phyloP scores from a whole-genome alignment of 352 stramenopile genomes.

The Blastocystis sp. region DNA sequence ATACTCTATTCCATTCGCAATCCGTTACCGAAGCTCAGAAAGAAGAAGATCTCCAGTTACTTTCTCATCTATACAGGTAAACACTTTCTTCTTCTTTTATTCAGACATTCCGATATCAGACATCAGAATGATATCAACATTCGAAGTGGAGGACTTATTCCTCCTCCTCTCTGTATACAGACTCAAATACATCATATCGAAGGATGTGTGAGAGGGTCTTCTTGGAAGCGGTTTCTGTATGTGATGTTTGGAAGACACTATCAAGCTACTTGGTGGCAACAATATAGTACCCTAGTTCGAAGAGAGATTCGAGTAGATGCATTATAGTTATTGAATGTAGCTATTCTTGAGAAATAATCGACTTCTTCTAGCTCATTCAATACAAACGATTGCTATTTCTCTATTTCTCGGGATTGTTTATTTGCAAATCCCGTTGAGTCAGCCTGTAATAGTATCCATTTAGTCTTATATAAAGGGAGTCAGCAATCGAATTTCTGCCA shows the following conservation, averaged over 20 bases:
- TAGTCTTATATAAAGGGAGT: neutral
- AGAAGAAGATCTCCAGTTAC: no score
- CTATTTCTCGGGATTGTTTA: conserved; percentile 1
- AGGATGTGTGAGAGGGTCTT: no score
- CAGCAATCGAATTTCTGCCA: neutral
- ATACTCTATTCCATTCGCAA: no score
- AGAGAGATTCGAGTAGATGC: neutral
- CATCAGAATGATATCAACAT: no score
- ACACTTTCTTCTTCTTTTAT: no score
- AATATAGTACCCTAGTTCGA: neutral
- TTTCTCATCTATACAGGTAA: no score
- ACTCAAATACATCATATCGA: no score
- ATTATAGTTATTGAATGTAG: neutral
- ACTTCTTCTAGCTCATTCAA: neutral
- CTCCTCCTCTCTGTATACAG: no score
- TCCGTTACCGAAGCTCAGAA: no score
- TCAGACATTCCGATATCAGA: no score
- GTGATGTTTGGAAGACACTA: conserved; percentile 2
- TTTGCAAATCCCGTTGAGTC: neutral
- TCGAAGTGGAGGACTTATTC: no score
- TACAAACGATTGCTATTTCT: neutral
- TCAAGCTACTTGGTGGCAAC: neutral
- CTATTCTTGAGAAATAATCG: neutral
- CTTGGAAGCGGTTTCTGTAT: neutral
- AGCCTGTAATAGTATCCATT: neutral